Conservation (phyloP, 768 basidiomycete species). For the Pseudohyphozyma bogoriensis region DNA sequence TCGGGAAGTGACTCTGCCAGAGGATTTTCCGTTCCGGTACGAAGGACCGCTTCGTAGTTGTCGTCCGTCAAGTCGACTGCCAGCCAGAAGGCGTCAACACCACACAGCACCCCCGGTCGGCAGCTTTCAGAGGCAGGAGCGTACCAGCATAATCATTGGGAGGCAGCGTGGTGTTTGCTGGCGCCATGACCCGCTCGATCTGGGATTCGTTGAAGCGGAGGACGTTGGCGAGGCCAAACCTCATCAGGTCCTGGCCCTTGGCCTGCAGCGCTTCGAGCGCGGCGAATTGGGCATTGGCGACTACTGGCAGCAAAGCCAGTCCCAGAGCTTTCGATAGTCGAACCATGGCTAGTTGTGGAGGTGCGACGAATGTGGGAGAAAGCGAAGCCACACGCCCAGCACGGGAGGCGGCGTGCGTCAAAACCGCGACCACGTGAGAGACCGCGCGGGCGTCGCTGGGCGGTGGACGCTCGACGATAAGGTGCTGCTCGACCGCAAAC, state of each 20-base stretch:
- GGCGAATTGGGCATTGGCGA: not conserved
- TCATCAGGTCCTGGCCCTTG: not conserved
- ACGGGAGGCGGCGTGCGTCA: too few species aligned
- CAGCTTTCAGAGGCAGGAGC: not conserved
- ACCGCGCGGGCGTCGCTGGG: too few species aligned
- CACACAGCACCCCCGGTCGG: too few species aligned
- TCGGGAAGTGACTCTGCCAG: conserved; percentile 1
- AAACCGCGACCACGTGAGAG: too few species aligned
- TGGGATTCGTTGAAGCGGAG: conserved; percentile 20
- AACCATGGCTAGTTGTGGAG: conserved; percentile 6
- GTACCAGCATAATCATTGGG: conserved; percentile 12
- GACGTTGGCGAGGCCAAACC: conserved; percentile 2
- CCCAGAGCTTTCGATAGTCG: not conserved
- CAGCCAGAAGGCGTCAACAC: too few species aligned
- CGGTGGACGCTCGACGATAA: too few species aligned
- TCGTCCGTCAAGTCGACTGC: conserved; percentile 24
- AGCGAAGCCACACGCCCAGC: too few species aligned
- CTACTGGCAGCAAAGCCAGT: conserved; percentile 1
- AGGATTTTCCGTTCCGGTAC: conserved; percentile 13
- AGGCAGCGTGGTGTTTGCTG: not conserved
- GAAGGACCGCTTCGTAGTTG: conserved; percentile 13
- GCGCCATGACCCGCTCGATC: conserved; percentile 13
- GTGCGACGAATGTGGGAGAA: conserved; percentile 7
- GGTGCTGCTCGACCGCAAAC: too few species aligned
- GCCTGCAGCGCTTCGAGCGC: not conserved